Conservation (phyloP, 345 rosid species). For the Erodium maritimum region DNA sequence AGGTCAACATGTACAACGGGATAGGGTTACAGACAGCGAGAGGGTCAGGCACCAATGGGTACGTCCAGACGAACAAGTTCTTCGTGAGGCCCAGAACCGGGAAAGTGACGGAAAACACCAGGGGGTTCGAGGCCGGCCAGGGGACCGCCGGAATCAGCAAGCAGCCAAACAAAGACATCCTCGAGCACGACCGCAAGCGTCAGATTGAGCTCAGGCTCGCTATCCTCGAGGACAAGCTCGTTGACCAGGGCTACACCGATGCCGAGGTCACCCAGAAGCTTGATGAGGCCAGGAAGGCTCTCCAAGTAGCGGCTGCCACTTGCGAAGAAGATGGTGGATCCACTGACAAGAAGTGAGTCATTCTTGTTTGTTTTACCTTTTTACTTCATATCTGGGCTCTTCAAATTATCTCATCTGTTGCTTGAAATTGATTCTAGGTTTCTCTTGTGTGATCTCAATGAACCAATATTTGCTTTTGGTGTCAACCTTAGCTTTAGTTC, state of each 20-base stretch:
- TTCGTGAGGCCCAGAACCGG: slow-evolving; percentile 66
- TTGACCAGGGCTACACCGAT: slow-evolving; percentile 72
- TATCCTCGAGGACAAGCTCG: slow-evolving; percentile 66
- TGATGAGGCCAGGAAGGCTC: slow-evolving; percentile 51
- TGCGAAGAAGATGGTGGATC: slow-evolving; percentile 28
- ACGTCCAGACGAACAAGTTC: slow-evolving; percentile 78
- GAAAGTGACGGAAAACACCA: slow-evolving; percentile 39
- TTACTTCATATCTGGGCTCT: too few species aligned
- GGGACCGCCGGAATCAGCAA: slow-evolving; percentile 77
- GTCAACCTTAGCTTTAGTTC: too few species aligned
- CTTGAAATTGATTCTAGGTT: not conserved
- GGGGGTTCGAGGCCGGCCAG: slow-evolving; percentile 64
- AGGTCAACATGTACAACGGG: slow-evolving; percentile 70
- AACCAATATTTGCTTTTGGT: too few species aligned
- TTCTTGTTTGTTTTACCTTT: not conserved
- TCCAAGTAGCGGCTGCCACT: slow-evolving; percentile 49
- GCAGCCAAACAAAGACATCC: slow-evolving; percentile 74
- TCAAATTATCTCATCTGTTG: too few species aligned
- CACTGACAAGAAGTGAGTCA: slow-evolving; percentile 28
- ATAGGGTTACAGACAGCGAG: slow-evolving; percentile 85
- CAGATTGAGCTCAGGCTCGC: slow-evolving; percentile 81
- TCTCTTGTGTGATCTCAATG: not conserved
- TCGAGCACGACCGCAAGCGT: slow-evolving; percentile 87
- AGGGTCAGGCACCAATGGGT: slow-evolving; percentile 97
- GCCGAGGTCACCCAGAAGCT: slow-evolving; percentile 74